Percentiles rank a stretch among this genome's conserved stretches.
Conservation (phyloP, 768 basidiomycete species). For the Lactifluus piperatus region DNA sequence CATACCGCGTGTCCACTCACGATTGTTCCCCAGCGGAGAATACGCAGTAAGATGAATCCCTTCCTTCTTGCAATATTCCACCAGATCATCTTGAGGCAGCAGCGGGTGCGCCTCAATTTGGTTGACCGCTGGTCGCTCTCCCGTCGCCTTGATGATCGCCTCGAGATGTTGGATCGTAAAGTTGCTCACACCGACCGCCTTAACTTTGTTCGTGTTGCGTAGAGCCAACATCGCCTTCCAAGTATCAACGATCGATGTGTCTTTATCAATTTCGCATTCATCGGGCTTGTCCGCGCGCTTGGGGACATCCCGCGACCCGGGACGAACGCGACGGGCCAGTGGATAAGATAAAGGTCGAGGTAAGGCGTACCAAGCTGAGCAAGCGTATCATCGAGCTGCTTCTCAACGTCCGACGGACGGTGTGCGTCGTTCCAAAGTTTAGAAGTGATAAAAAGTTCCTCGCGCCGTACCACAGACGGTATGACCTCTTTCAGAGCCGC, state of each 20-base stretch:
- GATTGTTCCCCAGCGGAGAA: conserved; percentile 73
- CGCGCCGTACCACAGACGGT: conserved; percentile 66
- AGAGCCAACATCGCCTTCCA: conserved; percentile 76
- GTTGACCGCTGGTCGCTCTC: conserved; percentile 66
- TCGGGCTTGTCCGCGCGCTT: conserved; percentile 35
- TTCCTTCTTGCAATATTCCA: conserved; percentile 58
- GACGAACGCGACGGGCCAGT: conserved; percentile 71
- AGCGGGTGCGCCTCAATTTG: conserved; percentile 82
- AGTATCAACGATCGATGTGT: conserved; percentile 62
- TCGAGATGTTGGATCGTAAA: conserved; percentile 59
- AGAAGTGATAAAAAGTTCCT: conserved; percentile 73
- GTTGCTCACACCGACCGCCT: conserved; percentile 75
- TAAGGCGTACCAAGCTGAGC: conserved; percentile 64
- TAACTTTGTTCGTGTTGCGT: conserved; percentile 60
- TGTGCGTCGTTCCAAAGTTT: conserved; percentile 81
- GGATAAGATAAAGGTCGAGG: conserved; percentile 74
- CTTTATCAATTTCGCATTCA: conserved; percentile 46
- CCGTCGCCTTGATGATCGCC: conserved; percentile 59
- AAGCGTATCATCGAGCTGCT: conserved; percentile 69
- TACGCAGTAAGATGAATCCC: conserved; percentile 65
- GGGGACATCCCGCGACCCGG: conserved; percentile 48
- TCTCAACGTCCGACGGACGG: conserved; percentile 55
- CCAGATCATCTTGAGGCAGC: conserved; percentile 65
- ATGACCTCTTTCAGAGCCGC: conserved; percentile 69
- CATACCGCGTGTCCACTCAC: conserved; percentile 31